phyloP scores from a whole-genome alignment of 306 rosid genomes.

The Ziziphus jujuba region DNA sequence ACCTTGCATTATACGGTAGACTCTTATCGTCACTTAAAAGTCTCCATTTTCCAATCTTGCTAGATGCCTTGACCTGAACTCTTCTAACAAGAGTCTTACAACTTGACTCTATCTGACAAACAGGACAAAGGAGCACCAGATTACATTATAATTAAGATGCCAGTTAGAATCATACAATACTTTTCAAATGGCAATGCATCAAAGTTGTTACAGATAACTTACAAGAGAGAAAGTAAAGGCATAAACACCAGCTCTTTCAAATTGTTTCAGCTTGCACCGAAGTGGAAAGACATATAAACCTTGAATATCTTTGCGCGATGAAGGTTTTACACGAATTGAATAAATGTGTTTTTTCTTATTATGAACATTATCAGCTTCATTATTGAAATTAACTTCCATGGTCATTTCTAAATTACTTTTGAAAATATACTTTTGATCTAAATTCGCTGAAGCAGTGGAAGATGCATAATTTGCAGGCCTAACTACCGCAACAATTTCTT shows the following conservation, averaged over 20 bases:
- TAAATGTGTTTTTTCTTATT: background rate
- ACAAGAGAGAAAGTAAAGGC: constrained; percentile 45
- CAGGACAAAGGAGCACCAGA: constrained; percentile 14
- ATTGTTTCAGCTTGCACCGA: constrained; percentile 15
- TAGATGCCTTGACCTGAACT: constrained; percentile 35
- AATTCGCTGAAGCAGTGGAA: constrained; percentile 14
- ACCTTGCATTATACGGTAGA: constrained; percentile 32
- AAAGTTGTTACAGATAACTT: constrained; percentile 21
- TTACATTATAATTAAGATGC: constrained; percentile 1
- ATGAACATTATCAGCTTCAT: background rate
- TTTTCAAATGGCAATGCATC: background rate
- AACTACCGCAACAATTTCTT: constrained; percentile 37
- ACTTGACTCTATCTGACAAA: constrained; percentile 32
- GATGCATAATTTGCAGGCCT: constrained; percentile 30
- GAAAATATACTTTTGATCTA: constrained; percentile 35
- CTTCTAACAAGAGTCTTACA: constrained; percentile 21
- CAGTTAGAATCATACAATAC: background rate
- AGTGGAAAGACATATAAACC: constrained; percentile 43
- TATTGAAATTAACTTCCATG: constrained; percentile 26
- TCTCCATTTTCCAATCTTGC: constrained; percentile 24
- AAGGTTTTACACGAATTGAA: constrained; percentile 15
- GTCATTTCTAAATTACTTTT: constrained; percentile 33
- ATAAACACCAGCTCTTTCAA: constrained; percentile 34
- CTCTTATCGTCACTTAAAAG: constrained; percentile 13
- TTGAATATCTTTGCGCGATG: constrained; percentile 24